These are phyloP conservation scores for Lasiodiplodia hormozganensis DNA, from an alignment of 2,329 filamentous ascomycete species.

Conservation along the genomic window DNA sequence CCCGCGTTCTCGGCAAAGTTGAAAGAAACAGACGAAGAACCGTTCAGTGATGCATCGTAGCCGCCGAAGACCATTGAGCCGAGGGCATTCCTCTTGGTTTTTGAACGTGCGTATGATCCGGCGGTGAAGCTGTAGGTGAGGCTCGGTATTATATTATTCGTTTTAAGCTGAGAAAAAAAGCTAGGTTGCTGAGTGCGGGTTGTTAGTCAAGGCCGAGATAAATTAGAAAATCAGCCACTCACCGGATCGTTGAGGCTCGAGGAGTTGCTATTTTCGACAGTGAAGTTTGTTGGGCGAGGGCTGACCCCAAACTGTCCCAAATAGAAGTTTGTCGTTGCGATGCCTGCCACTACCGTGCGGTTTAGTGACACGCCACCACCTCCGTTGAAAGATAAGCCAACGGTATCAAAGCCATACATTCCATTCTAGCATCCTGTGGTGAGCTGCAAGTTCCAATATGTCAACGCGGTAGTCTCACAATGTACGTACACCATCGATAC, in stretches of 20 bases:
- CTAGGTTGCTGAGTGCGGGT: slow-evolving; percentile 1
- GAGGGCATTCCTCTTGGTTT: neutral
- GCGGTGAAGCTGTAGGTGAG: slow-evolving; percentile 16
- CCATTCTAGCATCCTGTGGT: slow-evolving; percentile 34
- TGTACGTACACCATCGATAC: slow-evolving; percentile 10
- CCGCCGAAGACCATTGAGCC: slow-evolving; percentile 47
- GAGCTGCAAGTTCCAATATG: neutral
- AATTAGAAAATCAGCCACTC: neutral
- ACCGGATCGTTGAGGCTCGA: slow-evolving; percentile 35
- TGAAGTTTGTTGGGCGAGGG: slow-evolving; percentile 48
- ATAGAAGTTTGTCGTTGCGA: slow-evolving; percentile 44
- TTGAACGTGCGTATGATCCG: slow-evolving; percentile 6
- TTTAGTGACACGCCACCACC: slow-evolving; percentile 36
- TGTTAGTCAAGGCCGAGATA: neutral
- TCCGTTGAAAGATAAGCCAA: slow-evolving; percentile 41
- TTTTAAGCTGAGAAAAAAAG: slow-evolving; percentile 4
- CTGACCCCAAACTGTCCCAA: slow-evolving; percentile 49
- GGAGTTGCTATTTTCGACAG: slow-evolving; percentile 41
- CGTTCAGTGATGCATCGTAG: slow-evolving; percentile 49
- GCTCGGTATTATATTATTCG: slow-evolving; percentile 8
- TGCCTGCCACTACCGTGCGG: slow-evolving; percentile 46
- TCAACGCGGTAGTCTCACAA: neutral
- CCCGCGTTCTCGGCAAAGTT: slow-evolving; percentile 8
- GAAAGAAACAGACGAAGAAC: slow-evolving; percentile 37
- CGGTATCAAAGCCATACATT: slow-evolving; percentile 44